Base-by-base conservation (phyloP, 2,329 filamentous ascomycete genomes). In the Aspergillus floridensis region DNA sequence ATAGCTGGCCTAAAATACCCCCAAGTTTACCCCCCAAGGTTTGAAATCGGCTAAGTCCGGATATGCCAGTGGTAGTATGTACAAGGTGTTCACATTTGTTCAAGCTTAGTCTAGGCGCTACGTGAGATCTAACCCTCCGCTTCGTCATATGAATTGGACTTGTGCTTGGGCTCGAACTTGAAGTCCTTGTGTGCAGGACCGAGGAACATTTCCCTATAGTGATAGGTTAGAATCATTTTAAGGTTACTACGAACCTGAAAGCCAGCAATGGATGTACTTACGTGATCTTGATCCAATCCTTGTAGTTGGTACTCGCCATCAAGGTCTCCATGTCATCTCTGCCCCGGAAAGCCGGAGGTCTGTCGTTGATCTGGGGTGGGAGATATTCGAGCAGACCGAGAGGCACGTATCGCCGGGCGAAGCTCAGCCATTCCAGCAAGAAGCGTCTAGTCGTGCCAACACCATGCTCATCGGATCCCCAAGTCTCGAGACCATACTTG, bases 241-340 rank as follows among this genome's bases (percentile, higher is more conserved):
- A 19, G 6, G 38, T 44, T 19, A 19, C 38, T n/a, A 6, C 38
- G 38, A 44, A 69, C 57, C 41, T 56, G 57, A 53, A 31, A 55
- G 6, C n/a, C 51, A 63, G 26, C 56, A 60, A 59, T 51, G 59
- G 21, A 58, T 55, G 61, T 32, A 82, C 86, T 75, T 84, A 95
- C 92, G 88, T 96, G 70, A 99, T 96, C 81, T 96, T 98, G 75
- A 99, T 92, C 95, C 95, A 99, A 76, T 99, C 95, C 79, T 89
- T 90, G 79, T 96, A 97, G 77, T 98, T 92, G 64, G 86, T 86
- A 77, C 92, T 97, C 14, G 88, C 88, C 78, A 99, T 83, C 65
- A 99, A 79, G n/a, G 91, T 96, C 83, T 99, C 95, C 72, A 99
- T 77, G 56, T 99, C 95, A 76, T 95, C 89, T 59, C 95, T 83